Evolutionary conservation across 2,329 filamentous ascomycete species (phyloP).

Genomic region (Chrysosporium keratinophilum): DNA sequence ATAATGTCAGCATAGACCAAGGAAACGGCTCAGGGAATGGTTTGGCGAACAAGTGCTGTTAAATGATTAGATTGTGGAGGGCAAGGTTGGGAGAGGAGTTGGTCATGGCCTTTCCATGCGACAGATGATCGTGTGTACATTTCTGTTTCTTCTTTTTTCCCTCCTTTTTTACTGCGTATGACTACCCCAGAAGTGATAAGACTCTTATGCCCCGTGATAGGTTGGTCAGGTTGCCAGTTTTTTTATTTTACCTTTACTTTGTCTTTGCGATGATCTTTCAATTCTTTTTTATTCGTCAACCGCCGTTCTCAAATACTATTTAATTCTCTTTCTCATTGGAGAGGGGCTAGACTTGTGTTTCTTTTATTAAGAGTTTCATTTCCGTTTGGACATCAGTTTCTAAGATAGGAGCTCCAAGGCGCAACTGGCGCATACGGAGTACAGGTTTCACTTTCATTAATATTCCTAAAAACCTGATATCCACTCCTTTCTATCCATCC

Average conservation of each 20-base stretch:
- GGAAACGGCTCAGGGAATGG: conserved; percentile 43
- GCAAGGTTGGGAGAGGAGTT: background rate
- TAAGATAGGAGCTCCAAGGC: too few relatives aligned
- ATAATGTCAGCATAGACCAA: conserved; percentile 59
- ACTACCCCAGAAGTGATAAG: conserved; percentile 1
- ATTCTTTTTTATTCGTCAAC: background rate
- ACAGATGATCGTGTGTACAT: conserved; percentile 11
- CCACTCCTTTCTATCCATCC: background rate
- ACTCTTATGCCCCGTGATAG: background rate
- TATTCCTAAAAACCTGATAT: too few relatives aligned
- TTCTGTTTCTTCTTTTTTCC: conserved; percentile 3
- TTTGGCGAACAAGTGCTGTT: conserved; percentile 66
- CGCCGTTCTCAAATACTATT: background rate
- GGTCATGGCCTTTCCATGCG: background rate
- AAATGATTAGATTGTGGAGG: conserved; percentile 22
- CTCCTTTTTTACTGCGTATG: conserved; percentile 2
- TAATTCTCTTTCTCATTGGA: too few relatives aligned
- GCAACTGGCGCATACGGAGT: too few relatives aligned
- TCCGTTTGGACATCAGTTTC: too few relatives aligned
- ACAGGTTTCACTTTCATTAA: too few relatives aligned
- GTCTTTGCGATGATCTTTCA: conserved; percentile 1
- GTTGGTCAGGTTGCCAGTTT: background rate
- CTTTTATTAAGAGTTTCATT: too few relatives aligned
- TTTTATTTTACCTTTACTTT: conserved; percentile 5
- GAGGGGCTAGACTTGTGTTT: too few relatives aligned